Base-by-base conservation (phyloP, 1,284 basidiomycete species). In the Tilletia horrida region DNA sequence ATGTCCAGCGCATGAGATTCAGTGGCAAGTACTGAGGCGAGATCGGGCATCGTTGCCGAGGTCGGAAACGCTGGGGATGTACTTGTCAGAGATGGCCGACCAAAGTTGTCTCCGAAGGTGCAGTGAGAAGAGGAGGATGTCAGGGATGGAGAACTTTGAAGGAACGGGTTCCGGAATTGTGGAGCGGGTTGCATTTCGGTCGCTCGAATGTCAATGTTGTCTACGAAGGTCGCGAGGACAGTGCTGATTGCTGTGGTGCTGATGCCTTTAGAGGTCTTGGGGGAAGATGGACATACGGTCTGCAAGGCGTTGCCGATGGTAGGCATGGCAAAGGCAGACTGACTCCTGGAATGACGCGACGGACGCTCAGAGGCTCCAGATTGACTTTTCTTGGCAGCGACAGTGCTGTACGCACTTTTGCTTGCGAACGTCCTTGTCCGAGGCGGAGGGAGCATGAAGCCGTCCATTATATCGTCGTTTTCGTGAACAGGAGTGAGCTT, bases 41-140 rank as follows among this genome's bases (percentile, higher is more conserved):
- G 55, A 29, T 59, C 55, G 25, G 55, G 55, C 55, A 59, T 35
- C 9, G 55, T 59, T 21, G 55, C 55, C 25, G 55, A 59, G 25
- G 29, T 35, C 18, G 55, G 31, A 18, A 59, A 9, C 2, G 21
- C 50, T 11, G 4, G 9, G 55, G 18, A 35, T 3, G 25, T 16
- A 18, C 29, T 4, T 9, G 29, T 16, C 1, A 29, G 18, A 11
- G 25, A 8, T 18, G 27, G 27, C 27, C 55, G 23, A 21, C 50
- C 23, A 13, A 25, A 21, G 13, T 11, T 21, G 23, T 21, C 27
- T 21, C 27, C 23, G 31, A 59, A 18, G 11, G 55, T 31, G 25
- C 55, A 18, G 8, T 31, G 14, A 16, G 25, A 31, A 16, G 27
- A 9, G 16, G 55, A 59, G 8, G 55, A 40, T 2, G 27, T 25